Conservation (phyloP, 495 filamentous ascomycete genomes). For the Trichocladium uniseriatum region DNA sequence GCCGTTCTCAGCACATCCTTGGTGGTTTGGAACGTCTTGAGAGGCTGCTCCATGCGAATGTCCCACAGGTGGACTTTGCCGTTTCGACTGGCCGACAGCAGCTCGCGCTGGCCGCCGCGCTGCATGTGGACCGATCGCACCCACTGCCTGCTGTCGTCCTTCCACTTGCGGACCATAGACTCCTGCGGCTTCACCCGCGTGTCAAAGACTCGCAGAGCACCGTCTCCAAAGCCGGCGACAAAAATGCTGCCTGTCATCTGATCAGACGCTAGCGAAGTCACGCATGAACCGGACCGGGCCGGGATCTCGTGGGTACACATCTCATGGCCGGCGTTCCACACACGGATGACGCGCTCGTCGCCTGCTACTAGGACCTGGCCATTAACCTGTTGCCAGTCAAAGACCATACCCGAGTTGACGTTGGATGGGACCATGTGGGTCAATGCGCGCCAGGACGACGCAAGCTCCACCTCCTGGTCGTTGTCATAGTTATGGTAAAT, state of each 20-base stretch:
- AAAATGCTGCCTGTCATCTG: constrained; percentile 96
- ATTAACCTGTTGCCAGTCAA: constrained; percentile 98
- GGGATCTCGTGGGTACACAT: constrained; percentile 91
- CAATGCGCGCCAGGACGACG: constrained; percentile 81
- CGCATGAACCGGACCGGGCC: constrained; percentile 88
- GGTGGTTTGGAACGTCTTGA: constrained; percentile 67
- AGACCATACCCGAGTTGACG: constrained; percentile 86
- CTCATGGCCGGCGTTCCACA: constrained; percentile 93
- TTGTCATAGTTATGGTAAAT: constrained; percentile 88
- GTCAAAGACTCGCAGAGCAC: constrained; percentile 92
- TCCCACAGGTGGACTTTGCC: constrained; percentile 96
- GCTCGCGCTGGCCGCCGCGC: constrained; percentile 81
- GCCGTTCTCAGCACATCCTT: constrained; percentile 71
- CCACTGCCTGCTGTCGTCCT: constrained; percentile 77
- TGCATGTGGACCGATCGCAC: constrained; percentile 95
- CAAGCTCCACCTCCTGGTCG: constrained; percentile 65
- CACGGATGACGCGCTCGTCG: constrained; percentile 87
- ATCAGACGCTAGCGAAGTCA: constrained; percentile 91
- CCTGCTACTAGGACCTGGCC: constrained; percentile 89
- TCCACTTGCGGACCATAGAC: constrained; percentile 91
- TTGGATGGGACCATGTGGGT: constrained; percentile 88
- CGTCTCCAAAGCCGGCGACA: constrained; percentile 92
- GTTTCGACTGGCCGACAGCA: constrained; percentile 77
- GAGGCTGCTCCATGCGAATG: constrained; percentile 68
- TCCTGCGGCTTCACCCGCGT: constrained; percentile 70